Base-by-base conservation (phyloP, 2,329 filamentous ascomycete genomes). In the Neocatenulostroma microsporum region DNA sequence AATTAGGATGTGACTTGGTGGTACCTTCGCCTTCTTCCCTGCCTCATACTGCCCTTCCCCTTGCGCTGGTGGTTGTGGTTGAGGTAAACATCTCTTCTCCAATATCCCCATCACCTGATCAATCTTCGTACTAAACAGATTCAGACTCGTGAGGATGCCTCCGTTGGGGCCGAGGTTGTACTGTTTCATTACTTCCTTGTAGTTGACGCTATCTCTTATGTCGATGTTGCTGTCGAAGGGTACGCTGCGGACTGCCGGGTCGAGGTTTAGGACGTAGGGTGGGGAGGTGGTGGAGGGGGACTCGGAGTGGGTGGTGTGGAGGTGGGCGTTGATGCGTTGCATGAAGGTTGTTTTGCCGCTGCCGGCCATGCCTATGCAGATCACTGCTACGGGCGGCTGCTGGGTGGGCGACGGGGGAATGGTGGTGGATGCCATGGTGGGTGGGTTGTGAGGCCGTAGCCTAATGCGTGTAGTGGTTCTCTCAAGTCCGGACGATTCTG, bases 261-360 rank as follows among this genome's bases (percentile, higher is more conserved):
- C 91, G 45, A 98, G 82, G 63, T 98, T 98, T 58, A 98, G 79
- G 41, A 96, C 87, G 62, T 98, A 98, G 4, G 93, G 91, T 1
- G 86, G 80, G 13, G 80, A 75, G 40, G 81, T 77, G 54, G 88
- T 75, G 18, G 44, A 28, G 24, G 41, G 26, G 10, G 45, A 38
- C 11, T 44, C 31, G 21, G 47, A 42, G 21, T 45, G 41, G 25
- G 49, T 42, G 4, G 74, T 74, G 58, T 96, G 89, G 3, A 98
- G 79, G 59, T 98, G 76, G 1, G 89, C 82, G 62, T 95, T 95
- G 55, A 98, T 91, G 55, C 91, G 80, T 61, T 96, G 89, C 89
- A 98, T 96, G 59, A 98, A 98, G 0, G 93, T 98, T n/a, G 91
- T 98, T 70, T 98, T 98, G 55, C 91, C 91, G 12, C 86, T 94